Evolutionary conservation across 495 filamentous ascomycete species (phyloP).

Genomic region (Aspergillus olivimuriae): DNA sequence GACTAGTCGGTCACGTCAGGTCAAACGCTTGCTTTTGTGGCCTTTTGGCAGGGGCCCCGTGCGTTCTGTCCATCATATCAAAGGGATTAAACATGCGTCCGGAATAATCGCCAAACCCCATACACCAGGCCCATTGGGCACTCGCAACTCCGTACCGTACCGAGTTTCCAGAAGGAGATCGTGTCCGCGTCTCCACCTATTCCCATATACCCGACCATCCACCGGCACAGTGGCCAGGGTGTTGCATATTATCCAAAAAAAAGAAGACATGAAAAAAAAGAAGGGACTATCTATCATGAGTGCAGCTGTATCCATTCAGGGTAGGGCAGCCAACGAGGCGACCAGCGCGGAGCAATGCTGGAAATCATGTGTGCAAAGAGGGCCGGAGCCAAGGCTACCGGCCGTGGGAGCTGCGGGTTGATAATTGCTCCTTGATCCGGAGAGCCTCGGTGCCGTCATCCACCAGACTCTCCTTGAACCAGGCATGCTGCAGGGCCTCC

Average conservation of each 20-base stretch:
- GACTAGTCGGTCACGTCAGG: neutral
- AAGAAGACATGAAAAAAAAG: too few species aligned
- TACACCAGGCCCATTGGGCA: conserved; percentile 1
- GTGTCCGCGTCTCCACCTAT: neutral
- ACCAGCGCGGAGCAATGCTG: neutral
- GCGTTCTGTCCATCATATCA: too few species aligned
- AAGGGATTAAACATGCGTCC: too few species aligned
- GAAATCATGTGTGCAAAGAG: too few species aligned
- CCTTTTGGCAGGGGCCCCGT: neutral
- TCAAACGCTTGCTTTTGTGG: neutral
- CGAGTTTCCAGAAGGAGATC: neutral
- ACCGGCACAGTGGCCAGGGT: conserved; percentile 15
- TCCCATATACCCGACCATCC: conserved; percentile 15
- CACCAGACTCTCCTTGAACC: conserved; percentile 80
- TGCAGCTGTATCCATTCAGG: conserved; percentile 22
- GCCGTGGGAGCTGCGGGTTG: conserved; percentile 18
- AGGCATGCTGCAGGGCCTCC: conserved; percentile 82
- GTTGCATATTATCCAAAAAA: conserved; percentile 31
- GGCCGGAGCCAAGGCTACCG: conserved; percentile 6
- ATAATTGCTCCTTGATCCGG: conserved; percentile 50
- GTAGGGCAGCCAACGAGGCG: neutral
- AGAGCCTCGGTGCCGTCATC: conserved; percentile 95
- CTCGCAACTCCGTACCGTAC: conserved; percentile 2
- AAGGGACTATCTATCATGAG: conserved; percentile 26
- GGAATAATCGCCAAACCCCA: neutral